phyloP scores from a whole-genome alignment of 176 grass and related monocot species.

The Hsuehochloa calcarea region DNA sequence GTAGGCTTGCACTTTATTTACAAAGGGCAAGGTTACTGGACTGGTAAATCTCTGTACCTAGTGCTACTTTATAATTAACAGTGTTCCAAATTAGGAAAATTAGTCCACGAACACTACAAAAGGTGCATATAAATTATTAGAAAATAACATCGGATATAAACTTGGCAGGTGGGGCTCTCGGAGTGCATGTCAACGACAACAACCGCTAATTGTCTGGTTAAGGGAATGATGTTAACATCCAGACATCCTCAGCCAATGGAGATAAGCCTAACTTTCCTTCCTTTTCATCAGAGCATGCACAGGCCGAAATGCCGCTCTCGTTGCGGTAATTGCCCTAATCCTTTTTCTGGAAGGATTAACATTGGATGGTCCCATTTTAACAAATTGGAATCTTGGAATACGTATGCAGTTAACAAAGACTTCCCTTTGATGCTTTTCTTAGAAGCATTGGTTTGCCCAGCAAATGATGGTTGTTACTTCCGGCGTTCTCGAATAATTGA shows the following conservation, averaged over 20 bases:
- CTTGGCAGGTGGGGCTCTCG: background rate
- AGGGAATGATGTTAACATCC: slow-evolving; percentile 42
- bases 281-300: slow-evolving; percentile 27
- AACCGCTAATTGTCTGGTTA: slow-evolving; percentile 16
- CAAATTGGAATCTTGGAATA: slow-evolving; percentile 37
- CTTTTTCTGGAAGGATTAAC: slow-evolving; percentile 33
- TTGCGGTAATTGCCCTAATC: slow-evolving; percentile 42
- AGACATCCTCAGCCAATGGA: slow-evolving; percentile 39
- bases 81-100: background rate
- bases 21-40: background rate
- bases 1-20: background rate
- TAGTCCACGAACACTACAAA: background rate
- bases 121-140: background rate
- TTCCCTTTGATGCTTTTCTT: slow-evolving; percentile 24
- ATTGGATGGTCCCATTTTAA: slow-evolving; percentile 41
- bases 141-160: background rate
- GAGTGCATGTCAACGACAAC: background rate
- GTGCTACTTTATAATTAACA: slow-evolving; percentile 20
- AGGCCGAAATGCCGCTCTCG: slow-evolving; percentile 24
- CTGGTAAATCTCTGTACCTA: background rate
- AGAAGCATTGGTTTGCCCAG: background rate
- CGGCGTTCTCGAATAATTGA: background rate
- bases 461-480: background rate
- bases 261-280: slow-evolving; percentile 42
- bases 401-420: background rate